Evolutionary conservation across 2,329 filamentous ascomycete species (phyloP).

Genomic region (Beauveria rudraprayagi): DNA sequence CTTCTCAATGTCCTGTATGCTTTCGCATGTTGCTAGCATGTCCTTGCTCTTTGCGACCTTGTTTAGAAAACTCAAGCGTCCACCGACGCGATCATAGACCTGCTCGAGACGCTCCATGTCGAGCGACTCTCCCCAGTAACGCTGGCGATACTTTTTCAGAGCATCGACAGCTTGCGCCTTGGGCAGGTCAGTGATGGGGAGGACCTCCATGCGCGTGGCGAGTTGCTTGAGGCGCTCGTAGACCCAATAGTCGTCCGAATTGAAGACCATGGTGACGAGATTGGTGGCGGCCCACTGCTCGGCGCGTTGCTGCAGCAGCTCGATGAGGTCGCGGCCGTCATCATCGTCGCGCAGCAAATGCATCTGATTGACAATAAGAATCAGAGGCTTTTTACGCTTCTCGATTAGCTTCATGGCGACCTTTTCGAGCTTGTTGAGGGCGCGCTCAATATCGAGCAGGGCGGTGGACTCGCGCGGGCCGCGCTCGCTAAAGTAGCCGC

Average conservation of each 20-base stretch:
- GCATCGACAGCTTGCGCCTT: constrained; percentile 71
- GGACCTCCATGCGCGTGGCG: constrained; percentile 89
- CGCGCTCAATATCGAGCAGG: constrained; percentile 88
- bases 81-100: constrained; percentile 81
- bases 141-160: constrained; percentile 68
- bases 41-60: constrained; percentile 79
- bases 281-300: constrained; percentile 94
- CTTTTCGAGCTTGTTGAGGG: constrained; percentile 96
- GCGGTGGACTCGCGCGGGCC: constrained; percentile 89
- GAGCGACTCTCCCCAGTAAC: constrained; percentile 61
- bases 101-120: constrained; percentile 53
- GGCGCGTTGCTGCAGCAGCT: constrained; percentile 88
- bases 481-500: constrained; percentile 87
- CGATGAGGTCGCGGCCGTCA: constrained; percentile 85
- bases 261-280: constrained; percentile 87
- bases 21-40: constrained; percentile 74
- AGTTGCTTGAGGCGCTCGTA: constrained; percentile 91
- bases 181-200: constrained; percentile 74
- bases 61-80: constrained; percentile 79
- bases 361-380: constrained; percentile 92
- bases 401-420: constrained; percentile 69
- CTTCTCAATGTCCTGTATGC: constrained; percentile 60
- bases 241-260: constrained; percentile 97
- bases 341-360: constrained; percentile 88
- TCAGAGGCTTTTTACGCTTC: constrained; percentile 57